Percentiles rank a stretch among this genome's conserved stretches.
phyloP scores from a whole-genome alignment of 192 early-diverging fungal species.

The Backusella sp. region DNA sequence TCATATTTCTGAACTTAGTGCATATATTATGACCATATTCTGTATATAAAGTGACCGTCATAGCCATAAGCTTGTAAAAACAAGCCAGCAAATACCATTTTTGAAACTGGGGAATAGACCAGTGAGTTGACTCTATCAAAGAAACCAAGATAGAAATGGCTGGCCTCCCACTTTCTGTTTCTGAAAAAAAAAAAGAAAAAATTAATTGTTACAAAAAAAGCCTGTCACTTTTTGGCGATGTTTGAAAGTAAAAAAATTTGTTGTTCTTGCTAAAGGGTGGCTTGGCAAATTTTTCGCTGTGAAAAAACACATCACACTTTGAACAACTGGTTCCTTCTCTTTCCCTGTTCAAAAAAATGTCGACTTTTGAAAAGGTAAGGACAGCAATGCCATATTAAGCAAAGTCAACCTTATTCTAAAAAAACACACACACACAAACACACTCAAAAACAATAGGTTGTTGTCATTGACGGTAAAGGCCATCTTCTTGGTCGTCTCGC shows the following conservation, averaged over 20 bases:
- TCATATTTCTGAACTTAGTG: no score
- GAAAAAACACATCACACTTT: constrained; percentile 6
- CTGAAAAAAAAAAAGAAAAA: no score
- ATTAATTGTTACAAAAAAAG: no score
- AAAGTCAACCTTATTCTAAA: background rate
- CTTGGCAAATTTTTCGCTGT: constrained; percentile 7
- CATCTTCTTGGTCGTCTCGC: constrained; percentile 98
- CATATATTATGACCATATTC: no score
- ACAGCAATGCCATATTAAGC: background rate
- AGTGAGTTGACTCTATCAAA: no score
- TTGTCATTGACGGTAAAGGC: constrained; percentile 99
- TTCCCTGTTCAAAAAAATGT: constrained; percentile 22
- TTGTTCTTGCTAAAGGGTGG: background rate
- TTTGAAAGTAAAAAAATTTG: constrained; percentile 2
- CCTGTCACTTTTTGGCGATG: background rate
- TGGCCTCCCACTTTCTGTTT: no score
- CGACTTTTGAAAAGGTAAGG: constrained; percentile 33
- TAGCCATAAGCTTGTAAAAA: no score
- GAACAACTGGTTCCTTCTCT: constrained; percentile 18
- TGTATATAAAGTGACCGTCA: no score
- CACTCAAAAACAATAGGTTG: constrained; percentile 58
- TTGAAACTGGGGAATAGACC: no score
- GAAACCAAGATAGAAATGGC: no score
- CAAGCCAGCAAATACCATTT: no score
- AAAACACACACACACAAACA: no score